Conservation (phyloP, 164 flowering plant species). For the Aristolochia fimbriata region DNA sequence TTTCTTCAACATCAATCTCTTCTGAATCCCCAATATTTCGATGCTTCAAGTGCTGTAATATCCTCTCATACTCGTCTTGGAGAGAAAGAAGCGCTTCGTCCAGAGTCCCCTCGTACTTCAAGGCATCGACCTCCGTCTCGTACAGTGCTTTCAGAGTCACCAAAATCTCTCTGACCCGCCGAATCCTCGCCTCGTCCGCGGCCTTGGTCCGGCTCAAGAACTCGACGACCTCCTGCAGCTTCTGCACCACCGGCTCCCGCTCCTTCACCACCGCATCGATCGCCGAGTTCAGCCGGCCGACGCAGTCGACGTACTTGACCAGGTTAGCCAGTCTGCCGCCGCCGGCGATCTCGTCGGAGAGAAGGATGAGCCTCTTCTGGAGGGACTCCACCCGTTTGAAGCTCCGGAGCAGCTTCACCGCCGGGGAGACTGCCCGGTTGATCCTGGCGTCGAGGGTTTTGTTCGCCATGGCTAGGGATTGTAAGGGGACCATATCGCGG, state of each 20-base stretch:
- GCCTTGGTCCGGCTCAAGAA: constrained; percentile 70
- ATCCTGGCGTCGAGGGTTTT: constrained; percentile 61
- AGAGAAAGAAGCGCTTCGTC: constrained; percentile 38
- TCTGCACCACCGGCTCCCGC: constrained; percentile 55
- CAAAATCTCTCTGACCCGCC: constrained; percentile 42
- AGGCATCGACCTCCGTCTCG: constrained; percentile 52
- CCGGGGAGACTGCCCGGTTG: constrained; percentile 59
- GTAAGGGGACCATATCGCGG: constrained; percentile 41
- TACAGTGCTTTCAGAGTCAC: constrained; percentile 44
- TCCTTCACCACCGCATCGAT: constrained; percentile 30
- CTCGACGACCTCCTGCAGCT: constrained; percentile 72
- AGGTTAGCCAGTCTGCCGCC: constrained; percentile 26
- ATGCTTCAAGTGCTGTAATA: constrained; percentile 39
- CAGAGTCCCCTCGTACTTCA: constrained; percentile 62
- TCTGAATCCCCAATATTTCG: constrained; percentile 15
- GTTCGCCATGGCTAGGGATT: constrained; percentile 40
- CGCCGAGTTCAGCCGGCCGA: constrained; percentile 31
- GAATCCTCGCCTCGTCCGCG: constrained; percentile 39
- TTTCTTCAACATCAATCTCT: constrained; percentile 3
- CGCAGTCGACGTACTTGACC: constrained; percentile 35
- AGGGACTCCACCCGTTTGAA: constrained; percentile 47
- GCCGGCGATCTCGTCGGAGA: constrained; percentile 21
- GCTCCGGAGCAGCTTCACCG: constrained; percentile 38
- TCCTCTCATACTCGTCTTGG: constrained; percentile 38
- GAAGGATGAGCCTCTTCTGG: constrained; percentile 33